Base-by-base conservation (phyloP, 2,329 filamentous ascomycete genomes). In the Penicillium sp. region DNA sequence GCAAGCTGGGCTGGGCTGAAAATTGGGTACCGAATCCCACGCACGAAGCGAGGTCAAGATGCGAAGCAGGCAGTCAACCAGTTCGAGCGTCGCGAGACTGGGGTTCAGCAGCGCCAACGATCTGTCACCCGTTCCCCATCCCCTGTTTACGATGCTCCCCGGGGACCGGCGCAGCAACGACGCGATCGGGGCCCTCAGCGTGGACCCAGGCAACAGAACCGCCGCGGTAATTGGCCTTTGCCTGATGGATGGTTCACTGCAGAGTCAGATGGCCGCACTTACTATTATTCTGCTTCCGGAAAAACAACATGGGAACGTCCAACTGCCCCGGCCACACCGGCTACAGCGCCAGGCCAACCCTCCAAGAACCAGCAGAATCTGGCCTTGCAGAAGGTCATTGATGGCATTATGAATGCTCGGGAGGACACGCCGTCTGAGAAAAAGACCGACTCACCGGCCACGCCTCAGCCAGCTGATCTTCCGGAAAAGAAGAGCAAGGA, bases 1-100 rank as follows among this genome's bases (percentile, higher is more conserved):
- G 85, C 90, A 8, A 87, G 88, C 61, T 99, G 94, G 94, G 88
- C 88, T 70, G 92, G 91, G 65, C 79, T 99, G 45, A 89, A 96
- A 71, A 82, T 95, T 34, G 94, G 86, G 6, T 99, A 97, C 73
- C 87, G 94, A 55, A 99, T 99, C 67, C 91, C 91, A 36, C 85
- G 93, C 53, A 90, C 94, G 77, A 95, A 96, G 77, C 77, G 89
- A 54, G 91, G 83, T 71, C 58, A 66, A 69, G 45, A 72, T 71
- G 58, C 72, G 70, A 63, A 73, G 42, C 77, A 82, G 29, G 84
- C 84, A 61, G 80, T 83, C 24, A 88, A 88, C 51, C 86, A 88
- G 53, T 82, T 83, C 46, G 83, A 85, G 55, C 82, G 87, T 55
- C 72, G 78, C 39, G 80, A 83, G 55, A 74, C 75, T 39, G 71